These are phyloP conservation scores for Salix suchowensis DNA, from an alignment of 345 rosid genomes.

Conservation along the genomic window DNA sequence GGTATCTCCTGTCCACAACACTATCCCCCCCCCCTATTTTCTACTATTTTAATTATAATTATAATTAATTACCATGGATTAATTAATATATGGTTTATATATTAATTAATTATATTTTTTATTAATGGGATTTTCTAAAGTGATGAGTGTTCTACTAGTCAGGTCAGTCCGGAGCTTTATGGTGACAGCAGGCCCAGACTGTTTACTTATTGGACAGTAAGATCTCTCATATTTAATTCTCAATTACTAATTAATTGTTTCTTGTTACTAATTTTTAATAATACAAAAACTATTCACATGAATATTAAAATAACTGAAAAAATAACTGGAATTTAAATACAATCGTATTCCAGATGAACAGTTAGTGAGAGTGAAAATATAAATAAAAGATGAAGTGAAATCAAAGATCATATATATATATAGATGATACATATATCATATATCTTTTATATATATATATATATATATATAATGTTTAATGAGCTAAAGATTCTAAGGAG, in stretches of 20 bases:
- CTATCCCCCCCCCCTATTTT: not conserved
- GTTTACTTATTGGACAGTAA: conserved; percentile 35
- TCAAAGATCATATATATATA: too few relatives aligned
- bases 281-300: not conserved
- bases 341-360: too few relatives aligned
- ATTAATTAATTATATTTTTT: too few relatives aligned
- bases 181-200: conserved; percentile 36
- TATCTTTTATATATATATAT: too few relatives aligned
- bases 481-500: too few relatives aligned
- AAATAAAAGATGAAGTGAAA: too few relatives aligned
- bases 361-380: too few relatives aligned
- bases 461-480: too few relatives aligned
- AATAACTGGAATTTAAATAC: too few relatives aligned
- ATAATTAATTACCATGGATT: too few relatives aligned
- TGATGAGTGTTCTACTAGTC: conserved; percentile 66
- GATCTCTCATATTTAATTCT: not conserved
- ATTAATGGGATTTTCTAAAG: conserved; percentile 36
- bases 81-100: too few relatives aligned
- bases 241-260: not conserved
- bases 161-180: conserved; percentile 43
- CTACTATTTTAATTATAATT: not conserved
- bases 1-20: conserved; percentile 29
- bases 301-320: not conserved
- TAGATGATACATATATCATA: too few relatives aligned
- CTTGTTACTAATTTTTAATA: not conserved